These are phyloP conservation scores for Dothiorella sarmentorum DNA, from an alignment of 2,329 filamentous ascomycete species.

Conservation along the genomic window DNA sequence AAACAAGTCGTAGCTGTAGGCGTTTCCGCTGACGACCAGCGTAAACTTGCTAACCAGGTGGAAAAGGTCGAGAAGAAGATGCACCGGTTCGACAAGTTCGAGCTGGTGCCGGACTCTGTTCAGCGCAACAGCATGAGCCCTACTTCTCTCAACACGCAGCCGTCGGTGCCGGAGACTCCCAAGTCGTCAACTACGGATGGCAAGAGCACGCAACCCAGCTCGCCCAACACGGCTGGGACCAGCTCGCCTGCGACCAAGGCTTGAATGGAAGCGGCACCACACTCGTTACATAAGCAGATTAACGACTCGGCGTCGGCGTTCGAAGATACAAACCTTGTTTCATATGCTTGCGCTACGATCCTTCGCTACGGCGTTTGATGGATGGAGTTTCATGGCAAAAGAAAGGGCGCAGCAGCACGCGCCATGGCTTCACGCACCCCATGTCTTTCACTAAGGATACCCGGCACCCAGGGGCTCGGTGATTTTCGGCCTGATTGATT, in stretches of 20 bases:
- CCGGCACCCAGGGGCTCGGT: conserved; percentile 11
- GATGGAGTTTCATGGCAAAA: conserved; percentile 16
- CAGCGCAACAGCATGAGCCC: conserved; percentile 23
- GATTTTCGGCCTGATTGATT: conserved; percentile 12
- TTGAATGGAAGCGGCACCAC: background rate
- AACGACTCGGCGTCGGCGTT: conserved; percentile 14
- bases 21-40: conserved; percentile 18
- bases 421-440: conserved; percentile 9
- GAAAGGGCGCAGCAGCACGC: conserved; percentile 1
- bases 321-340: conserved; percentile 15
- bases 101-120: conserved; percentile 27
- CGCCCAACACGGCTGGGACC: conserved; percentile 1
- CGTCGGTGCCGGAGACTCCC: conserved; percentile 11
- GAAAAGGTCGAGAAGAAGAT: conserved; percentile 47
- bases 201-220: conserved; percentile 15
- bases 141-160: conserved; percentile 12
- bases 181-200: conserved; percentile 14
- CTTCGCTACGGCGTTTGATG: conserved; percentile 17
- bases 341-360: conserved; percentile 14
- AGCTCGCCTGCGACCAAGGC: conserved; percentile 5
- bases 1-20: conserved; percentile 45
- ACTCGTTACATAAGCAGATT: conserved; percentile 7
- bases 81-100: conserved; percentile 39
- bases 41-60: conserved; percentile 17
- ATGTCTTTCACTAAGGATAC: conserved; percentile 17